Base-by-base conservation (phyloP, 2,329 filamentous ascomycete species). In the Grosmannia penicillata region DNA sequence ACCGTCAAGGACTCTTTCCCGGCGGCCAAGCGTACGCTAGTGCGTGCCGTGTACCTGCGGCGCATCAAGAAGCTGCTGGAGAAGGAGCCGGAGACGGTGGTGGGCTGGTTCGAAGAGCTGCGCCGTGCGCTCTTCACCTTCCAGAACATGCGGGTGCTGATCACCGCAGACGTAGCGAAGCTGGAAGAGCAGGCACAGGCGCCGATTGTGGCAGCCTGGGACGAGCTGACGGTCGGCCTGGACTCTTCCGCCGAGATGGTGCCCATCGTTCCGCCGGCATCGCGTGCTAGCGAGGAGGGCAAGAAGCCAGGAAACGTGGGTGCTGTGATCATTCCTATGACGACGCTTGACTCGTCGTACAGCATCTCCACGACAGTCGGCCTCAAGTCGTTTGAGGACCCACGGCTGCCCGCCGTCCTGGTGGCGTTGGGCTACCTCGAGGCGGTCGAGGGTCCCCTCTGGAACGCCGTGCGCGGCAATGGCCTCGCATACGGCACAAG, bases 401-500 rank as follows among this genome's bases (percentile, higher is more conserved):
- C 86, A 0, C 70, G 75, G 14, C 66, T 96, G 1, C 86, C 91
- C 0, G 78, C 87, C 3, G 69, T 94, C 37, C 74, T 93, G 56
- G 87, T 98, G 8, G 86, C 89, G 1, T 75, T 86, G 36, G 78
- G 86, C 17, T 96, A 95, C 54, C 78, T 98, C 43, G 87, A 95
- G 53, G 78, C 86, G 1, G 82, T 93, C 15, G 91, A 98, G 58
- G 91, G 91, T 0, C 91, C 91, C 1, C 73, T 98, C 24, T 96
- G 91, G 89, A 81, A 81, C 45, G 84, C 85, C 0, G 82, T 96
- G 35, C 84, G 91, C 33, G 91, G 91, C 40, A 91, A 84, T 31
- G 91, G 91, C 32, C 76, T 96, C 37, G 91, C 91, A 1, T 98
- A 98, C 53, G 87, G 87, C 38, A 79, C 82, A 1, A 75, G 72